Evolutionary conservation across 2,329 filamentous ascomycete species (phyloP).

Genomic region (Monosporascus sp.): DNA sequence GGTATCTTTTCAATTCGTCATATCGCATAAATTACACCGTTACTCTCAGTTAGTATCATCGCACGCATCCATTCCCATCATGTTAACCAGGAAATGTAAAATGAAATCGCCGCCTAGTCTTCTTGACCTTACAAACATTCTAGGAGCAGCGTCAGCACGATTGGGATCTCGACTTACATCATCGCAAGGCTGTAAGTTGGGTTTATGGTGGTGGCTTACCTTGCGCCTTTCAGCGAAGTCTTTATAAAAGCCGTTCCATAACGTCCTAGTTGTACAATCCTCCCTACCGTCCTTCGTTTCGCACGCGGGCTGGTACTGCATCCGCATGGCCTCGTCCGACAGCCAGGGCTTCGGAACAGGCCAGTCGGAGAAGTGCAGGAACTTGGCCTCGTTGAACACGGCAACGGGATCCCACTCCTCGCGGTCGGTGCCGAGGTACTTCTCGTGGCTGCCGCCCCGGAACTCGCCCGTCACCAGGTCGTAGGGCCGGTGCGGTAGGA

Average conservation of each 20-base stretch:
- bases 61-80: too few species aligned
- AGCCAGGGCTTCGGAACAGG: slow-evolving; percentile 58
- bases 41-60: too few species aligned
- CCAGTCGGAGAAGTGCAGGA: slow-evolving; percentile 68
- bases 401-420: slow-evolving; percentile 53
- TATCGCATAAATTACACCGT: too few species aligned
- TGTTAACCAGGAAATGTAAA: too few species aligned
- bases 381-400: slow-evolving; percentile 54
- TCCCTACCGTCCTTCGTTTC: slow-evolving; percentile 19
- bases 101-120: too few species aligned
- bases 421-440: slow-evolving; percentile 31
- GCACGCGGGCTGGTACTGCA: slow-evolving; percentile 27
- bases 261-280: slow-evolving; percentile 25
- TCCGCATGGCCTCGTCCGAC: slow-evolving; percentile 15
- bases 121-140: too few species aligned
- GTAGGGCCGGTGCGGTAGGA: slow-evolving; percentile 60
- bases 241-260: slow-evolving; percentile 30
- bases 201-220: slow-evolving; percentile 11
- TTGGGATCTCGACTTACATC: too few species aligned
- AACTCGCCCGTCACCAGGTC: slow-evolving; percentile 60
- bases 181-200: too few species aligned
- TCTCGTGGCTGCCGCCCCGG: slow-evolving; percentile 41
- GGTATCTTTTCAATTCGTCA: too few species aligned
- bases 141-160: too few species aligned
- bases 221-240: slow-evolving; percentile 25